These are phyloP conservation scores for Trichosporon faecale DNA, from an alignment of 1,284 basidiomycete genomes.

Conservation along the genomic window DNA sequence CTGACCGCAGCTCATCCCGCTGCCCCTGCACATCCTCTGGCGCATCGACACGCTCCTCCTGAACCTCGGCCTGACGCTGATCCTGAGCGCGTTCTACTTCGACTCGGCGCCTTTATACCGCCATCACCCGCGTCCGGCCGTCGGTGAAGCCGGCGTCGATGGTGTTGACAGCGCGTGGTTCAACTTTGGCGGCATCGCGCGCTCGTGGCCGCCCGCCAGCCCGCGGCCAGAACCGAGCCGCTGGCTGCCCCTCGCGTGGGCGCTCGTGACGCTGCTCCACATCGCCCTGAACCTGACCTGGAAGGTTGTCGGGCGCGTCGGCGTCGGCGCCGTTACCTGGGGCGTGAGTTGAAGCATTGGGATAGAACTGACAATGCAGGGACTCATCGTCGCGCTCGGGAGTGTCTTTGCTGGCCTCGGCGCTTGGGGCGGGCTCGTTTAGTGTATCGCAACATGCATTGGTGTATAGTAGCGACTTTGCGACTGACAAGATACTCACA, in stretches of 20 bases:
- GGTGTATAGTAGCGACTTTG: background rate
- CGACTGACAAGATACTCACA: background rate
- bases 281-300: conserved; percentile 42
- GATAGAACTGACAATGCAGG: conserved; percentile 30
- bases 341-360: conserved; percentile 39
- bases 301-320: conserved; percentile 47
- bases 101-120: conserved; percentile 48
- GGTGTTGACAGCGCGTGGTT: background rate
- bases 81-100: conserved; percentile 50
- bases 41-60: conserved; percentile 51
- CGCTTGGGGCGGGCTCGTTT: conserved; percentile 51
- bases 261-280: conserved; percentile 38
- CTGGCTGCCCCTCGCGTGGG: conserved; percentile 37
- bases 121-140: conserved; percentile 18
- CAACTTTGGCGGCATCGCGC: conserved; percentile 1
- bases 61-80: conserved; percentile 52
- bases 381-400: conserved; percentile 49
- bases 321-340: conserved; percentile 51
- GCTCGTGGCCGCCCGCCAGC: conserved; percentile 19
- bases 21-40: conserved; percentile 51
- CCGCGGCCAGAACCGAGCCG: conserved; percentile 33
- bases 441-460: conserved; percentile 10
- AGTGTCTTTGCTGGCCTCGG: conserved; percentile 51
- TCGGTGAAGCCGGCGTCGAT: conserved; percentile 12
- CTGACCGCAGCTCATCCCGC: conserved; percentile 43